Conservation (phyloP, 495 filamentous ascomycete genomes). For the Xylaria castorea region DNA sequence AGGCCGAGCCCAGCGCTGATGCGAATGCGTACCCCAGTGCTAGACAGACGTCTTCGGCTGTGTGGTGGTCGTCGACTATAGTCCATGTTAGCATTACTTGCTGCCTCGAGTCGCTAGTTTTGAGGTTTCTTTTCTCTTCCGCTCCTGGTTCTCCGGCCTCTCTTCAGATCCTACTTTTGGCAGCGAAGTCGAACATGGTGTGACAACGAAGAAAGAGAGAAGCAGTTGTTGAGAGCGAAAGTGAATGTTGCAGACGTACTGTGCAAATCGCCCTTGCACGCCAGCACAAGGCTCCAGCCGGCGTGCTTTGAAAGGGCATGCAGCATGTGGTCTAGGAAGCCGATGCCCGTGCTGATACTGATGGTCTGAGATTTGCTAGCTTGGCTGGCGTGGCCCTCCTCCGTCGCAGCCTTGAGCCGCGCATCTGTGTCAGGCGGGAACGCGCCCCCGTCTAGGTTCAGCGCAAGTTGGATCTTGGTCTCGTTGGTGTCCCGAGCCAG, state of each 20-base stretch:
- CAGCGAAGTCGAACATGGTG: not conserved
- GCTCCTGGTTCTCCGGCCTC: not conserved
- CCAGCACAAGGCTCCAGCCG: conserved; percentile 85
- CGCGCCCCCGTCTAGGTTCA: conserved; percentile 88
- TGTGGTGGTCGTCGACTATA: conserved; percentile 98
- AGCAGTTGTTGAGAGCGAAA: not conserved
- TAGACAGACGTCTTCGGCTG: conserved; percentile 93
- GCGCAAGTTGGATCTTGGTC: conserved; percentile 90
- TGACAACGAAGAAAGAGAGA: not conserved
- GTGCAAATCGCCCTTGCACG: conserved; percentile 86
- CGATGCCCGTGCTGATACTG: conserved; percentile 89
- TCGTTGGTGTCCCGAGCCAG: conserved; percentile 92
- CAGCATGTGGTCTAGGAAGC: conserved; percentile 99
- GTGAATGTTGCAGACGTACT: conserved; percentile 60
- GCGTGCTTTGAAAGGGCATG: conserved; percentile 95
- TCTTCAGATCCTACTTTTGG: not conserved
- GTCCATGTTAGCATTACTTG: conserved; percentile 14
- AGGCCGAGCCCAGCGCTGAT: conserved; percentile 71
- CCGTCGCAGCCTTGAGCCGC: conserved; percentile 45
- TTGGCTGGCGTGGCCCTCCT: conserved; percentile 77
- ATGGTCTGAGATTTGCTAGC: conserved; percentile 81
- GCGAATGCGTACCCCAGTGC: conserved; percentile 88
- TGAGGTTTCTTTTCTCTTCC: conserved; percentile 10
- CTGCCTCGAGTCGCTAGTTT: conserved; percentile 4
- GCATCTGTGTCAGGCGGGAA: conserved; percentile 67